phyloP scores from a whole-genome alignment of 2,329 filamentous ascomycete genomes.

The Chaetomium sp. region DNA sequence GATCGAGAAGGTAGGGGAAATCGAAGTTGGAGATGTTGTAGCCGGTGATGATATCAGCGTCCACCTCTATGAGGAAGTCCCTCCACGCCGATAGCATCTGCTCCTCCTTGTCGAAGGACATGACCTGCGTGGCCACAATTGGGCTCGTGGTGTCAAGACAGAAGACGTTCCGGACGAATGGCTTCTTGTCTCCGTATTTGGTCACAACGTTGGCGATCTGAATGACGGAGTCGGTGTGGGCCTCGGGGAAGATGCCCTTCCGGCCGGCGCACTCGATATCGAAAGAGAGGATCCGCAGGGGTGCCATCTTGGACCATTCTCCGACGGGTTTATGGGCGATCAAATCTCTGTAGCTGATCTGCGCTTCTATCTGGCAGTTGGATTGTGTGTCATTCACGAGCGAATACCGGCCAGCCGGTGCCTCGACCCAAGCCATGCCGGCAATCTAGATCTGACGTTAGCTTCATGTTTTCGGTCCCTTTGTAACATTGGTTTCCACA shows the following conservation, averaged over 20 bases:
- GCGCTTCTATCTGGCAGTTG: conserved; percentile 94
- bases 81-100: conserved; percentile 93
- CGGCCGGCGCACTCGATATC: conserved; percentile 98
- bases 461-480: conserved; percentile 2
- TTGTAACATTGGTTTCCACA: not conserved
- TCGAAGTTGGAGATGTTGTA: conserved; percentile 99
- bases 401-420: conserved; percentile 48
- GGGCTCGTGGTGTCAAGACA: conserved; percentile 88
- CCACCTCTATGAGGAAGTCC: conserved; percentile 83
- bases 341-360: conserved; percentile 78
- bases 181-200: conserved; percentile 90
- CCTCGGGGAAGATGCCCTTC: conserved; percentile 95
- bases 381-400: conserved; percentile 63
- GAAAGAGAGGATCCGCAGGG: conserved; percentile 88
- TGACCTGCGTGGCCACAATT: conserved; percentile 92
- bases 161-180: conserved; percentile 95
- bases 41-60: conserved; percentile 96
- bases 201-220: conserved; percentile 98
- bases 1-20: conserved; percentile 91
- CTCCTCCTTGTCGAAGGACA: conserved; percentile 78
- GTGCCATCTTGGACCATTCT: conserved; percentile 98
- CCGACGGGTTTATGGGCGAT: conserved; percentile 86
- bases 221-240: conserved; percentile 89
- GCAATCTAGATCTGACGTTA: conserved; percentile 58
- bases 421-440: conserved; percentile 98